phyloP scores from a whole-genome alignment of 352 stramenopile genomes.

The Globisporangium carolinianum region DNA sequence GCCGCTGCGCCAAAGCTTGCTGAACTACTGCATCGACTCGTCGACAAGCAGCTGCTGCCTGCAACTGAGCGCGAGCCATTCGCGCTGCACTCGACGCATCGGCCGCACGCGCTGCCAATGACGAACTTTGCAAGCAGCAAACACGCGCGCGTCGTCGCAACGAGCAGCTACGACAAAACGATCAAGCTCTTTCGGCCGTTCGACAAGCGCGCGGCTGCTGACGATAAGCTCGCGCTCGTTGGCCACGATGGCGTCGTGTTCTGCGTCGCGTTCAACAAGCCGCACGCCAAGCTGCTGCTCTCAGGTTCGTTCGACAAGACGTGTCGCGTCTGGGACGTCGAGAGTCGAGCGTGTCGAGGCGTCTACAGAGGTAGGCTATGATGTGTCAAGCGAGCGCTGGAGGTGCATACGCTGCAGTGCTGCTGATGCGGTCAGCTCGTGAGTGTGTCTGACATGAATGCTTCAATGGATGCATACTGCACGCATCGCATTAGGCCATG shows the following conservation, averaged over 20 bases:
- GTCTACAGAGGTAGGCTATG: slow-evolving; percentile 22
- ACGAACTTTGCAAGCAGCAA: slow-evolving; percentile 74
- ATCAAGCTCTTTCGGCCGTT: slow-evolving; percentile 43
- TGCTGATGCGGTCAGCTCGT: no score
- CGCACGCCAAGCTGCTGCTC: slow-evolving; percentile 38
- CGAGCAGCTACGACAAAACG: slow-evolving; percentile 71
- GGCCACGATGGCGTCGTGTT: slow-evolving; percentile 68
- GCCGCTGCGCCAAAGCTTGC: slow-evolving; percentile 33
- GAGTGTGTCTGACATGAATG: no score
- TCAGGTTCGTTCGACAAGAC: slow-evolving; percentile 80
- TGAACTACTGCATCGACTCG: slow-evolving; percentile 55
- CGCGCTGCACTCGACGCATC: slow-evolving; percentile 29
- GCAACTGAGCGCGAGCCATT: slow-evolving; percentile 20
- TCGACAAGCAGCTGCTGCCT: slow-evolving; percentile 63
- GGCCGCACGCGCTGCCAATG: slow-evolving; percentile 54
- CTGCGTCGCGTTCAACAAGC: slow-evolving; percentile 52
- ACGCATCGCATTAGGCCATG: slow-evolving; percentile 22
- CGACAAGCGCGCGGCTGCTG: slow-evolving; percentile 21
- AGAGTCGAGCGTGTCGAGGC: slow-evolving; percentile 20
- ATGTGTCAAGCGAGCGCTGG: no score
- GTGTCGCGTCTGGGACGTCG: slow-evolving; percentile 61
- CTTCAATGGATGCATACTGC: no score
- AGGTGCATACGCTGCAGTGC: background rate
- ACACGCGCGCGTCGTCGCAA: slow-evolving; percentile 49
- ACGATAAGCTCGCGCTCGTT: slow-evolving; percentile 22